Evolutionary conservation across 805 yeast species (phyloP), one percentile per base, ranked within the genome.

Genomic region (Candida sakaeoensis): DNA sequence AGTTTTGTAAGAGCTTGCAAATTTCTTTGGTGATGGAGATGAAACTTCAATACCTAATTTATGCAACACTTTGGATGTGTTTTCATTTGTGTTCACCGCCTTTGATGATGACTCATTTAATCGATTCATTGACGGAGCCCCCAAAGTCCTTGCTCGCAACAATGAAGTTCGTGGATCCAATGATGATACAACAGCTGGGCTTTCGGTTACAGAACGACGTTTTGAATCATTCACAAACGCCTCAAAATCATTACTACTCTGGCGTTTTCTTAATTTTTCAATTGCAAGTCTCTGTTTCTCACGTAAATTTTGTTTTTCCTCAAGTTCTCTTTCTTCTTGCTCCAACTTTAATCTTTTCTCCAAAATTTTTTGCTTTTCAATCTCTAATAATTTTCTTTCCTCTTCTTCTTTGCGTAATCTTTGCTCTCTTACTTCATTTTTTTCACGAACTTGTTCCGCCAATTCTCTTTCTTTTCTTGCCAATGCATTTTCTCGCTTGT

Each of bases 91-190:
- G 41, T 57, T 57, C 8, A 55, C 61, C 39, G 48, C 51, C 5
- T 33, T 24, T 13, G 10, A 10, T 8, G 30, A 23, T 6, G 19
- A 10, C 2, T 23, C 31, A 22, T 23, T 14, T 3, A 5, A 4
- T 25, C 31, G 19, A 22, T 13, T 22, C 5, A 14, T 10, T 13
- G 27, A 27, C 14, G 61, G 60, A 7, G 61, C 36, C 3, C 60
- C 60, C 19, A 67, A 51, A 1, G 70, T 56, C 41, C 59, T 60
- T 5, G 73, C 72, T 32, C 73, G 45, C 24, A 65, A 51, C 28
- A 67, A 45, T 2, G 68, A 55, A 16, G 53, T 55, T 40, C 58
- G 55, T n/a, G 74, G 74, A 46, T 68, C 74, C 29, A 68, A 55
- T 33, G 18, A 31, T 3, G 70, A 62, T 12, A 41, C 23, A 15